Evolutionary conservation across 2,329 filamentous ascomycete genomes (phyloP), one percentile per base, ranked within the genome.

Genomic region (Claviceps capensis): DNA sequence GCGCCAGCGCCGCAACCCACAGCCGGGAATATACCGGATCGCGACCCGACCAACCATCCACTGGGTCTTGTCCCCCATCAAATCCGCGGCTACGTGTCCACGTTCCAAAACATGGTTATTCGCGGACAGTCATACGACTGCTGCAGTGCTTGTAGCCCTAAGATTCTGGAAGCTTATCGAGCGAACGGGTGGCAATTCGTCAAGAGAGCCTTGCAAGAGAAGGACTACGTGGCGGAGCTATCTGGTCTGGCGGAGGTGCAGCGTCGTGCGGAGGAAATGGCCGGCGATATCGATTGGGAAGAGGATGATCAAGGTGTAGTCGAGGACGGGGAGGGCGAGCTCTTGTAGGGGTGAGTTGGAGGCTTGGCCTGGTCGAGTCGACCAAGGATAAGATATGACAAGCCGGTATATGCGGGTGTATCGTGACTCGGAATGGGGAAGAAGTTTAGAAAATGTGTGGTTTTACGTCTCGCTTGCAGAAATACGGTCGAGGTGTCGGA

Each of bases 71-170:
- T 93, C 0, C 87, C 88, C 1, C 88, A 94, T 64, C 85, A 88
- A 57, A 82, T 93, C 50, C 82, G 88, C 36, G 87, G 87, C 23
- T 90, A 86, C 64, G 72, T 90, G 22, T 79, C 81, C 37, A 84
- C 75, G 3, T 93, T 88, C 65, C 79, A 82, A 61, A 89, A 85
- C 57, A 74, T 90, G 54, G 73, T 84, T 40, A 82, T 93, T 57
- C 80, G 77, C 50, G 86, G 86, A 8, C 76, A 80, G 58, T 84
- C 85, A 0, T 94, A 90, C 65, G 82, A 88, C 52, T 83, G 82
- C 65, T 94, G 88, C 67, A 88, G 85, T 48, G 88, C 86, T 2
- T 94, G 88, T 61, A 88, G 85, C 56, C 76, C 78, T 37, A 79
- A 76, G 44, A 81, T 94, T 30, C 66, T 91, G 1, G 72, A 76